phyloP scores from a whole-genome alignment of 2,329 filamentous ascomycete species.

The Xylariaceae sp. region DNA sequence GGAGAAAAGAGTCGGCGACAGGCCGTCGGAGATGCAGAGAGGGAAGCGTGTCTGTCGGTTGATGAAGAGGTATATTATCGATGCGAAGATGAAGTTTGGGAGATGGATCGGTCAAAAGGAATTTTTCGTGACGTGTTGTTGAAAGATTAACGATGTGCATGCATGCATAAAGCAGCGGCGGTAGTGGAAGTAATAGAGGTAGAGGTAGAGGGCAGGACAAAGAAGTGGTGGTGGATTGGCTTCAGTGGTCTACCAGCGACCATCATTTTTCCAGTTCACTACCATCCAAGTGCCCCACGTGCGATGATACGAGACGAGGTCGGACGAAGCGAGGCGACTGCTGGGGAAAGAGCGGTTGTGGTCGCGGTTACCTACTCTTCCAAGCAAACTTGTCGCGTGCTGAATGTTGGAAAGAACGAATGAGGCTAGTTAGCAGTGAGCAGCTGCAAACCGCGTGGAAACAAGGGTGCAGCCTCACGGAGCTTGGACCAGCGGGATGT shows the following conservation, averaged over 20 bases:
- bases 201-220: slow-evolving; percentile 13
- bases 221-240: slow-evolving; percentile 20
- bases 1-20: neutral
- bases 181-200: neutral
- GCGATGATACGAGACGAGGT: slow-evolving; percentile 13
- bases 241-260: slow-evolving; percentile 25
- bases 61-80: neutral
- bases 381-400: slow-evolving; percentile 26
- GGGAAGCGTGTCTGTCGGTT: neutral
- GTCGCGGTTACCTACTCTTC: slow-evolving; percentile 2
- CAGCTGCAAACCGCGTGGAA: slow-evolving; percentile 15
- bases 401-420: slow-evolving; percentile 13
- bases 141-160: slow-evolving; percentile 13
- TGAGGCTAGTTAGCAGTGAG: slow-evolving; percentile 15
- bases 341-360: neutral
- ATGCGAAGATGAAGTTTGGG: neutral
- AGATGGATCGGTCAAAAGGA: neutral
- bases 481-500: slow-evolving; percentile 14
- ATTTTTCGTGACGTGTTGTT: neutral
- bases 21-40: neutral
- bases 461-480: slow-evolving; percentile 14
- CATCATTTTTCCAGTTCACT: slow-evolving; percentile 22
- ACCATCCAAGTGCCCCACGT: slow-evolving; percentile 17
- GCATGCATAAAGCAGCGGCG: slow-evolving; percentile 18
- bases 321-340: neutral